Evolutionary conservation across 169 alveolate genomes (phyloP).

Genomic region (Plasmodium gonderi): DNA sequence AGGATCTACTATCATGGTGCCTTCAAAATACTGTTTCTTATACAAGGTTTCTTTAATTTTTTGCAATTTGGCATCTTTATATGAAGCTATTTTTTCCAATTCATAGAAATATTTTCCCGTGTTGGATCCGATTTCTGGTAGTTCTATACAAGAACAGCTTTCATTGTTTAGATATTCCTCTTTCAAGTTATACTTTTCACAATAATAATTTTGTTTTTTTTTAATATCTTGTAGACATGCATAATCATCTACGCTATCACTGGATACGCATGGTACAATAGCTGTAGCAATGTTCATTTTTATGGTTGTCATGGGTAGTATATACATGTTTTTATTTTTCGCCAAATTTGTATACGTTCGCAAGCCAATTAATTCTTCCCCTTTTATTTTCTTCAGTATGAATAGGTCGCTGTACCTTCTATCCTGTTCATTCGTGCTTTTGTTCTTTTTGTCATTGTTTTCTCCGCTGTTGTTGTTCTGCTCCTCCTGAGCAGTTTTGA

Average conservation of each 20-base stretch:
- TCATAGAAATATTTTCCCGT: conserved; percentile 87
- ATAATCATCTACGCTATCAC: conserved; percentile 99
- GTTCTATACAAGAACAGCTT: conserved; percentile 92
- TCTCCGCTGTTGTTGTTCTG: conserved; percentile 5
- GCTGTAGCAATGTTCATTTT: conserved; percentile 98
- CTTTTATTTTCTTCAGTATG: conserved; percentile 84
- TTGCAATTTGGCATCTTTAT: conserved; percentile 94
- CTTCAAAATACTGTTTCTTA: conserved; percentile 97
- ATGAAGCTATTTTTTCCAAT: conserved; percentile 89
- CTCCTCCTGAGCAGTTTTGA: too few relatives aligned
- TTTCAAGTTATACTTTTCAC: conserved; percentile 82
- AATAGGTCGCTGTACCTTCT: conserved; percentile 36
- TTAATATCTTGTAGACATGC: conserved; percentile 94
- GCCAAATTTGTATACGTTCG: conserved; percentile 95
- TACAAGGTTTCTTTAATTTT: conserved; percentile 96
- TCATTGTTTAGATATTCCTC: conserved; percentile 88
- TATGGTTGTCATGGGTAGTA: conserved; percentile 98
- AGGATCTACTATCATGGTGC: conserved; percentile 94
- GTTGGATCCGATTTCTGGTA: conserved; percentile 89
- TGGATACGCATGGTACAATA: conserved; percentile 99
- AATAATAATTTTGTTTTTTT: conserved; percentile 88
- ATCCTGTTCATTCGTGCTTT: neutral
- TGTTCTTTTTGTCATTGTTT: neutral
- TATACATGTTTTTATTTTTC: conserved; percentile 91
- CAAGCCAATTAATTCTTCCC: conserved; percentile 94